phyloP scores from a whole-genome alignment of 2,329 filamentous ascomycete genomes.

The Neonectria neomacrospora region DNA sequence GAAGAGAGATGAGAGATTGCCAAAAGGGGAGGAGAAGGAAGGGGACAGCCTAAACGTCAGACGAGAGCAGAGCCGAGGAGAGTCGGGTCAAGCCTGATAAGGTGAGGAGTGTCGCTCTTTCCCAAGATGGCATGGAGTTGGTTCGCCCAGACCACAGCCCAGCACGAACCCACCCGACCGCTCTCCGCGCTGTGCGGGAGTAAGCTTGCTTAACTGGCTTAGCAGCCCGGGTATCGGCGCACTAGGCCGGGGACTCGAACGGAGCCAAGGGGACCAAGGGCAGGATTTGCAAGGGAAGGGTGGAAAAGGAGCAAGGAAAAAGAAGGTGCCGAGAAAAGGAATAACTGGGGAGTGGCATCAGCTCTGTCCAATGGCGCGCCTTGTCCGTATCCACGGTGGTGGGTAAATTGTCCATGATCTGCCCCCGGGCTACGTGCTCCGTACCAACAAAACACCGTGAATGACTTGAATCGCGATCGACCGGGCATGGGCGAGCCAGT shows the following conservation, averaged over 20 bases:
- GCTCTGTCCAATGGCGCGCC: slow-evolving; percentile 3
- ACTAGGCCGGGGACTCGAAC: background rate
- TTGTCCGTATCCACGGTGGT: background rate
- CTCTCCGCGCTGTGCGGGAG: background rate
- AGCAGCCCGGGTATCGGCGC: background rate
- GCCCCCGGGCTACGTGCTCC: background rate
- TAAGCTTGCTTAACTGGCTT: background rate
- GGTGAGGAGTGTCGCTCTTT: slow-evolving; percentile 20
- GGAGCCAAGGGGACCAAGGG: background rate
- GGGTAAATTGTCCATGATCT: background rate
- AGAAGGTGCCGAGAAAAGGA: background rate
- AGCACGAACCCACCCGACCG: background rate
- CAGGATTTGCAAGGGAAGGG: background rate
- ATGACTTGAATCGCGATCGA: background rate
- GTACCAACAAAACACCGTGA: background rate
- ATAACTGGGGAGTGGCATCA: background rate
- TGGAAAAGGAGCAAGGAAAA: background rate
- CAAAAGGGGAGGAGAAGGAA: slow-evolving; percentile 10
- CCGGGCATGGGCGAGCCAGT: background rate
- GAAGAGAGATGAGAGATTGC: background rate
- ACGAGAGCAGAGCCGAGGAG: background rate
- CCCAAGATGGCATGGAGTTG: slow-evolving; percentile 27
- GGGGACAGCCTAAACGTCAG: background rate
- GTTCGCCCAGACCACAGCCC: background rate
- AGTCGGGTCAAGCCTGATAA: background rate